Conservation (phyloP, 1,284 basidiomycete genomes). For the Singerocomus rubriflavus region DNA sequence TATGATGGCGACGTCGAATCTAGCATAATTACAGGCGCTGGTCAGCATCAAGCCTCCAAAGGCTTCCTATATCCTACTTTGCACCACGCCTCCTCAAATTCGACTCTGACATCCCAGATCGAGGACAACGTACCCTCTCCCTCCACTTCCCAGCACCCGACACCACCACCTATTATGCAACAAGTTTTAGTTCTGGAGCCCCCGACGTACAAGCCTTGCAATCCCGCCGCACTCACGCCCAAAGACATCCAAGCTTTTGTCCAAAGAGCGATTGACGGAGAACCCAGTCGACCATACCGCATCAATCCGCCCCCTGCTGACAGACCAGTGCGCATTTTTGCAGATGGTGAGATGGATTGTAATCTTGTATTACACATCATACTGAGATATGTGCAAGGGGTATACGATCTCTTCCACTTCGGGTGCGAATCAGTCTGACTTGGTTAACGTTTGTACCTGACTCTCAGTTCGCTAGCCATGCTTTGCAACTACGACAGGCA, state of each 20-base stretch:
- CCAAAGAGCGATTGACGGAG: slow-evolving; percentile 63
- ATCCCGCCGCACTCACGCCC: slow-evolving; percentile 61
- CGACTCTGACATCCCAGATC: slow-evolving; percentile 50
- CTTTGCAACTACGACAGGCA: slow-evolving; percentile 91
- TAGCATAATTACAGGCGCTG: slow-evolving; percentile 57
- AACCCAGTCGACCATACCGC: slow-evolving; percentile 64
- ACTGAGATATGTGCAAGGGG: slow-evolving; percentile 47
- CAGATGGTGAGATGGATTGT: slow-evolving; percentile 64
- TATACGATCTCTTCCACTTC: slow-evolving; percentile 95
- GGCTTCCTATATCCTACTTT: slow-evolving; percentile 32
- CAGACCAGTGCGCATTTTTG: slow-evolving; percentile 88
- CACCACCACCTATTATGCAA: slow-evolving; percentile 21
- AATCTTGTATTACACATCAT: slow-evolving; percentile 2
- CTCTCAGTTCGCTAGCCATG: slow-evolving; percentile 57
- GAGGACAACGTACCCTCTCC: slow-evolving; percentile 30
- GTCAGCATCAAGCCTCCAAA: slow-evolving; percentile 36
- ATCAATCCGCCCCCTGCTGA: slow-evolving; percentile 81
- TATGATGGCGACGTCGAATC: slow-evolving; percentile 91
- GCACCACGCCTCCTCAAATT: slow-evolving; percentile 45
- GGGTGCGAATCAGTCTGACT: slow-evolving; percentile 51
- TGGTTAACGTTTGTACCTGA: slow-evolving; percentile 13
- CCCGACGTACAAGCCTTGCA: slow-evolving; percentile 49
- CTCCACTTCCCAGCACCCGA: slow-evolving; percentile 26
- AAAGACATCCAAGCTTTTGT: slow-evolving; percentile 76
- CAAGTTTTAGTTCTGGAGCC: slow-evolving; percentile 37